Evolutionary conservation across 805 yeast species (phyloP), one percentile per base, ranked within the genome.

Genomic region (Komagataella kurtzmanii): DNA sequence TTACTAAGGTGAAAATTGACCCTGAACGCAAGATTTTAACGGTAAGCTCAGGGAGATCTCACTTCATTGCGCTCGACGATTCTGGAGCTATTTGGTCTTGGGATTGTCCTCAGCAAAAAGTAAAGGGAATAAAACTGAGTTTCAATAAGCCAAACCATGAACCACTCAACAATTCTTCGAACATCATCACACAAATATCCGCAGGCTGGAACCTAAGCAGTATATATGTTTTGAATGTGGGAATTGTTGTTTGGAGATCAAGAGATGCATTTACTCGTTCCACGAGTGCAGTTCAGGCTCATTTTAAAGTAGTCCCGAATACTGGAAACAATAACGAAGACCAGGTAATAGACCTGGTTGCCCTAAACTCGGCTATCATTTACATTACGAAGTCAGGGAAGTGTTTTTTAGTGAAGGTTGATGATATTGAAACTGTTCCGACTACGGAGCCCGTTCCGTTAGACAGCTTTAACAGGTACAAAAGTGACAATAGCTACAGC

Each of bases 121-220:
- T 57, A 7, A 60, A 58, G 50, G 88, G 84, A 0, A 70, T 79
- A 4, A 59, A 57, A 49, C 54, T 82, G 36, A 58, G 51, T 3
- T 76, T 81, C 53, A 64, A 66, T 0, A 65, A 65, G 7, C 58
- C 47, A 7, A 44, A 44, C 24, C 53, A 52, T n/a, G 45, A 36
- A 1, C 24, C 30, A 17, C 43, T 58, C 8, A 49, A 49, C 3
- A 51, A 44, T 1, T 40, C 43, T 2, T 55, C 58, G 0, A 60
- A 65, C 36, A 68, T 70, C 8, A 70, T 77, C 8, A 52, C 69
- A 24, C 76, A 74, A 55, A 72, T 80, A 7, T 70, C 72, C 10
- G 82, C 87, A 17, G 93, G 91, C 0, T 85, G 91, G 91, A 73
- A 76, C 53, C 62, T 74, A 14, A 75, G 78, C 50, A 76, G 78